Base-by-base conservation (phyloP, 495 filamentous ascomycete genomes). In the Penicillium nucicola region DNA sequence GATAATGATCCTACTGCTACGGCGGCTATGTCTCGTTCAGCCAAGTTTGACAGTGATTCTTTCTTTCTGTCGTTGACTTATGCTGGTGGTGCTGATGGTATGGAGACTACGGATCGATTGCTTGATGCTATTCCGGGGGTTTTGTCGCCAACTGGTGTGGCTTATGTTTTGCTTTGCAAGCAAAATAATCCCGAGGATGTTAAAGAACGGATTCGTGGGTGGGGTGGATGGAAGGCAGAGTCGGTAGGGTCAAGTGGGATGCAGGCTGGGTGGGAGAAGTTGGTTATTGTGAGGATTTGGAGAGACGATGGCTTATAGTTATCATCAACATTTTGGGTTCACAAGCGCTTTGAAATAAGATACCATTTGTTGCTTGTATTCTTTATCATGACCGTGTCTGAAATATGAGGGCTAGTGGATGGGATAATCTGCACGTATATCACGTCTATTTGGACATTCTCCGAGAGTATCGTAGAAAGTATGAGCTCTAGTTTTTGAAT, bases 221-320 rank as follows among this genome's bases (percentile, higher is more conserved):
- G 85, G 74, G 77, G 75, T 5, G 72, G 58, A 0, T 96, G 91
- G 92, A 72, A 53, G 39, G 89, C 80, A 1, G 86, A 90, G 70
- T 87, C 77, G n/a, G 90, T 92, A 10, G 87, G 87, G 34, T 79
- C 75, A 25, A 96, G 89, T 71, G 93, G 92, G 43, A 87, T 82
- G 76, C 75, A 84, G 64, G 93, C 84, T 28, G 92, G 92, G 0
- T 96, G 93, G 92, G 93, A 98, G 73, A 92, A 83, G 67, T 70
- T 95, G 67, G 82, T 86, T 53, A 84, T 93, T 61, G 65, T 95
- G 45, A 82, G 90, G 67, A 88, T 93, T 56, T 92, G 86, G 85
- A 74, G 76, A 60, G 70, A 58, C 10, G 52, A 54, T 20, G 31
- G 5, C 12, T 36, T 28, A 37, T 38, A 14, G 23, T 28, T n/a